Conservation (phyloP, 345 rosid genomes). For the Carallia pectinifolia region DNA sequence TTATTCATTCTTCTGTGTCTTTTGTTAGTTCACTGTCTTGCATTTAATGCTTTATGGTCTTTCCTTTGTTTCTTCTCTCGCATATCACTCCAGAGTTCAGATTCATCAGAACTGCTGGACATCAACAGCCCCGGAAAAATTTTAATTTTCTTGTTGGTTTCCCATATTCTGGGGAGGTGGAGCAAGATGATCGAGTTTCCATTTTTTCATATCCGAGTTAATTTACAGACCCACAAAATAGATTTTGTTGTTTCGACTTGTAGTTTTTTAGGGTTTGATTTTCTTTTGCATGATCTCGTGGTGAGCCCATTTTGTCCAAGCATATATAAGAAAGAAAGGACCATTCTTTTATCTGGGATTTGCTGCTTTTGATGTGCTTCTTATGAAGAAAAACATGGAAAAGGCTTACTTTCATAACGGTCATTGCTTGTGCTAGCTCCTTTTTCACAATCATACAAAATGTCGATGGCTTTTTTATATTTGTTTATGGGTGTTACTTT, state of each 20-base stretch:
- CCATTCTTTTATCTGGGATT: neutral
- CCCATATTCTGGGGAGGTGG: too few species aligned
- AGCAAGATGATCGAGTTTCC: too few species aligned
- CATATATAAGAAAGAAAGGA: neutral
- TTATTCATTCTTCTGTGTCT: slow-evolving; percentile 13
- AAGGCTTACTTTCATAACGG: neutral
- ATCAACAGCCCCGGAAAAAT: neutral
- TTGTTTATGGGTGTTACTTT: neutral
- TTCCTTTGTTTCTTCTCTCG: slow-evolving; percentile 15
- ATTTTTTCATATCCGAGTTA: too few species aligned
- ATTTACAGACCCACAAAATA: too few species aligned
- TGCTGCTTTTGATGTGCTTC: too few species aligned
- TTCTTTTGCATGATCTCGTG: too few species aligned
- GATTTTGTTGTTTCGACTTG: neutral
- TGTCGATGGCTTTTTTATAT: neutral
- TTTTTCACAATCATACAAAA: neutral
- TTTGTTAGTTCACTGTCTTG: slow-evolving; percentile 29
- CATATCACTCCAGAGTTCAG: neutral
- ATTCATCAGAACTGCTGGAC: neutral
- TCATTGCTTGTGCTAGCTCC: neutral
- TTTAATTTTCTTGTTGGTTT: too few species aligned
- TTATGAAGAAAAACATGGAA: neutral
- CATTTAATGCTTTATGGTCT: slow-evolving; percentile 26
- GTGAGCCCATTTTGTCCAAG: neutral
- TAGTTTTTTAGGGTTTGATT: neutral